These are phyloP conservation scores for Leccinellum albellum DNA, from an alignment of 768 basidiomycete genomes.

Conservation along the genomic window DNA sequence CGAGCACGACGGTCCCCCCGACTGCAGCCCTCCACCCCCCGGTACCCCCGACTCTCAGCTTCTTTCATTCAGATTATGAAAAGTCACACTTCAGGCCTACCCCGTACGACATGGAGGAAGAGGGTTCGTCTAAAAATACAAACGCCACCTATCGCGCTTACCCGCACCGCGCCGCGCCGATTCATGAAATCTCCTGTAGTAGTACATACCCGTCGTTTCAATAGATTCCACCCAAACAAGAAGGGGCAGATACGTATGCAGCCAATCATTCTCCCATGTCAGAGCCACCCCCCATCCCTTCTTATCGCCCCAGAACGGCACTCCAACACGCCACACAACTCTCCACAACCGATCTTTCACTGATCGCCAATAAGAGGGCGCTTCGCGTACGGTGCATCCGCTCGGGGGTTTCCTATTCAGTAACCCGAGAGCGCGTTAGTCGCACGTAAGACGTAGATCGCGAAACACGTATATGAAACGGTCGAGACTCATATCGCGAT, in stretches of 20 bases:
- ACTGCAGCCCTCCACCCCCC: background rate
- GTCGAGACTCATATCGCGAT: background rate
- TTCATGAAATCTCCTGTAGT: conserved; percentile 1
- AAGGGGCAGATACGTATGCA: background rate
- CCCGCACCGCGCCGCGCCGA: conserved; percentile 2
- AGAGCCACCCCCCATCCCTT: background rate
- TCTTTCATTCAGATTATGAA: background rate
- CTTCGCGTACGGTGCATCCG: conserved; percentile 39
- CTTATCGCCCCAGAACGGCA: conserved; percentile 13
- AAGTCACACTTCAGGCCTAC: background rate
- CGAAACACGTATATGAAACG: conserved; percentile 3
- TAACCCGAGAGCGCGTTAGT: conserved; percentile 6
- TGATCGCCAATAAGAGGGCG: conserved; percentile 45
- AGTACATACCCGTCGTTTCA: background rate
- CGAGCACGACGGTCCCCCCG: background rate
- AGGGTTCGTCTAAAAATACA: background rate
- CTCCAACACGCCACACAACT: conserved; percentile 47
- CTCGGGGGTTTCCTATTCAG: conserved; percentile 35
- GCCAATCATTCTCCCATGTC: background rate
- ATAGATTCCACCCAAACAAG: background rate
- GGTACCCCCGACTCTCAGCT: background rate
- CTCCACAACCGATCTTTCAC: conserved; percentile 51
- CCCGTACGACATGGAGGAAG: background rate
- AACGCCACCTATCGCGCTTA: conserved; percentile 1
- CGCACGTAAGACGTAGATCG: conserved; percentile 1